These are phyloP conservation scores for Salvia splendens DNA, from an alignment of 257 asterid genomes.

Conservation along the genomic window DNA sequence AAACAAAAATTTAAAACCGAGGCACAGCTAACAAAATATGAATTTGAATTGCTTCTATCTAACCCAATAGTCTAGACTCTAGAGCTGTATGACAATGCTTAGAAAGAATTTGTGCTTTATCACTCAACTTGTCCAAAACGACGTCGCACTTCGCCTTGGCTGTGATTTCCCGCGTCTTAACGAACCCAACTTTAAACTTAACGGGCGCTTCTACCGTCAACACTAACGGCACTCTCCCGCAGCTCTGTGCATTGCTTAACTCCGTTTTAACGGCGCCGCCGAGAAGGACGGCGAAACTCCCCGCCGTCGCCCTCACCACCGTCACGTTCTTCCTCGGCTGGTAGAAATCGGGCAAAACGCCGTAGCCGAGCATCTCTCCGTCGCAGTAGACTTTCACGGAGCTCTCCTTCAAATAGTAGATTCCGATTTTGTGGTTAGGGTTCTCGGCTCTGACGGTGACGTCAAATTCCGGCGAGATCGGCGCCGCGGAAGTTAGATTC, in stretches of 20 bases:
- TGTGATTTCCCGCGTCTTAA: conserved; percentile 67
- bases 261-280: conserved; percentile 45
- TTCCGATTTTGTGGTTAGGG: conserved; percentile 69
- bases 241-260: conserved; percentile 41
- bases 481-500: conserved; percentile 54
- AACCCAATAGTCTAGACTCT: no score
- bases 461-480: conserved; percentile 65
- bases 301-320: conserved; percentile 43
- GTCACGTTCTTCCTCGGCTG: conserved; percentile 77
- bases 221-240: conserved; percentile 54
- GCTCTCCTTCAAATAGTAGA: conserved; percentile 50
- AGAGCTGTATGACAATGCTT: conserved; percentile 57
- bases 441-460: conserved; percentile 66
- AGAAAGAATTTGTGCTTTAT: conserved; percentile 50
- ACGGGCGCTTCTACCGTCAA: conserved; percentile 58
- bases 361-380: conserved; percentile 51
- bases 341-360: conserved; percentile 61
- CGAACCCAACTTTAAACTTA: conserved; percentile 64
- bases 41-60: no score
- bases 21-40: no score
- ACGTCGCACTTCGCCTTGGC: conserved; percentile 70
- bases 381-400: conserved; percentile 42
- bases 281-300: conserved; percentile 50
- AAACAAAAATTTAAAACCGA: no score
- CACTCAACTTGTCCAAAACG: conserved; percentile 49